These are phyloP conservation scores for Pittosporum tobira DNA, from an alignment of 129 eudicot genomes.

Conservation along the genomic window DNA sequence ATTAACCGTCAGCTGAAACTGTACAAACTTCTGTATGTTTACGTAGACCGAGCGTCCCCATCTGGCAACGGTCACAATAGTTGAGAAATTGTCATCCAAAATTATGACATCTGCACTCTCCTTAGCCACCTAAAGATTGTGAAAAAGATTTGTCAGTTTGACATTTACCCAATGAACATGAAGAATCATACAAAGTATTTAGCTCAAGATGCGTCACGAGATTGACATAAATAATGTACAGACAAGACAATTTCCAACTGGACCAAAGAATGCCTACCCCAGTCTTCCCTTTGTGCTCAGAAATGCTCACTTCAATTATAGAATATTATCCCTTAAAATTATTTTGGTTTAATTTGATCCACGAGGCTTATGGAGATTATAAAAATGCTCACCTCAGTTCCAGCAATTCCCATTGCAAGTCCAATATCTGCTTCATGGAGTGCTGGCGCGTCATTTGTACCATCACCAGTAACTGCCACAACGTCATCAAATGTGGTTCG, in stretches of 20 bases:
- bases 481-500: slow-evolving; percentile 84
- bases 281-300: neutral
- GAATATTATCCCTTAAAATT: neutral
- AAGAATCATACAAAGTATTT: neutral
- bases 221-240: neutral
- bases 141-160: neutral
- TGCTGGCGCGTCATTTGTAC: slow-evolving; percentile 95
- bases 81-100: slow-evolving; percentile 91
- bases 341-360: too few species aligned
- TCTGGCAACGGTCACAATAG: slow-evolving; percentile 84
- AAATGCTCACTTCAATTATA: neutral
- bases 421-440: slow-evolving; percentile 99
- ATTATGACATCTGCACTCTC: slow-evolving; percentile 97
- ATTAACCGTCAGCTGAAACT: slow-evolving; percentile 87
- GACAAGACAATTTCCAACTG: neutral
- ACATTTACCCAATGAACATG: neutral
- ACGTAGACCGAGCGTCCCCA: slow-evolving; percentile 94
- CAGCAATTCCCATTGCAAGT: slow-evolving; percentile 99
- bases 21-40: slow-evolving; percentile 86
- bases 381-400: slow-evolving; percentile 61
- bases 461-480: slow-evolving; percentile 95
- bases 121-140: slow-evolving; percentile 65
- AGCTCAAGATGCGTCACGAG: neutral
- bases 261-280: neutral
- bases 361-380: too few species aligned